Percentiles rank a stretch among this genome's conserved stretches.
These are phyloP conservation scores for Puccinia triticina DNA, from an alignment of 1,284 basidiomycete species.

Conservation along the genomic window DNA sequence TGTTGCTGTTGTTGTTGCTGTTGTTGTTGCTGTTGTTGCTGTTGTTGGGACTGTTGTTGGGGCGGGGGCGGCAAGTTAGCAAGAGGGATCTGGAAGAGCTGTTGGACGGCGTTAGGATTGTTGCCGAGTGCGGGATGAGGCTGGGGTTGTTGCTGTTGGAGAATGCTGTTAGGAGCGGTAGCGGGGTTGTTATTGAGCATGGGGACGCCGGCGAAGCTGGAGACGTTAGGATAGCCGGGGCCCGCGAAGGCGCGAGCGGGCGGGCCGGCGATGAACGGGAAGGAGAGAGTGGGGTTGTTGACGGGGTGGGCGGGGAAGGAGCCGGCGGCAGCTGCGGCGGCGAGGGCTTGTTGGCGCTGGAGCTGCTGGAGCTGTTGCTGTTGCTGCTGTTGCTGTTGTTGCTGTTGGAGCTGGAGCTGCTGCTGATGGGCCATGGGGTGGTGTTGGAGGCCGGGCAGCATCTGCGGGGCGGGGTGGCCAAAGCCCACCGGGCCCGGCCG, in stretches of 20 bases:
- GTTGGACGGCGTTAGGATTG: neutral
- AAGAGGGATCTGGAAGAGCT: slow-evolving; percentile 8
- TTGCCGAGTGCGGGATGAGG: neutral
- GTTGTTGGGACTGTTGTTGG: neutral
- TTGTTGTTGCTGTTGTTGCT: neutral
- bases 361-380: neutral
- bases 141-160: slow-evolving; percentile 14
- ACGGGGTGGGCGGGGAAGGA: slow-evolving; percentile 7
- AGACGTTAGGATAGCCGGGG: neutral
- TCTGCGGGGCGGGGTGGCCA: slow-evolving; percentile 15
- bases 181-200: slow-evolving; percentile 15
- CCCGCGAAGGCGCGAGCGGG: neutral
- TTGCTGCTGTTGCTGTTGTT: slow-evolving; percentile 1
- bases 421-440: slow-evolving; percentile 27
- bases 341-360: slow-evolving; percentile 24
- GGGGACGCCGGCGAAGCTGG: slow-evolving; percentile 6
- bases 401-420: slow-evolving; percentile 28
- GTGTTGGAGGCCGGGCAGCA: slow-evolving; percentile 30
- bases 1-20: slow-evolving; percentile 15
- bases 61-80: neutral
- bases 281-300: neutral
- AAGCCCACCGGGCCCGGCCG: slow-evolving; percentile 15
- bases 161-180: neutral
- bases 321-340: neutral
- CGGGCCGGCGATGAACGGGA: slow-evolving; percentile 34